Conservation (phyloP, 225 moss, liverwort and hornwort genomes). For the Sphagnum tenellum region DNA sequence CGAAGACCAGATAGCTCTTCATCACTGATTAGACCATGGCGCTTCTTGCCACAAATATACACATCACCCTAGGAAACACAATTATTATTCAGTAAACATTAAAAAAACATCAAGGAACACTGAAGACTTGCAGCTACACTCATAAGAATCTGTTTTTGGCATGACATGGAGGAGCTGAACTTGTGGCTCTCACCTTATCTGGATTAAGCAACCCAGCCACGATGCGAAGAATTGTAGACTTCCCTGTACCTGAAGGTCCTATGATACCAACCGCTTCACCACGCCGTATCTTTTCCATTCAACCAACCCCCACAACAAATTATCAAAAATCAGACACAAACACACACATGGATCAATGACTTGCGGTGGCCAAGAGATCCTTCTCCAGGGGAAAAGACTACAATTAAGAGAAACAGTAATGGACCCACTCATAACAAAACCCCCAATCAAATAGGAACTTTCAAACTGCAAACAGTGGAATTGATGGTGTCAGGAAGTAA, state of each 20-base stretch:
- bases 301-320: background rate
- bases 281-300: slow-evolving; percentile 50
- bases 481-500: too few relatives aligned
- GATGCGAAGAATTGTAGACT: slow-evolving; percentile 85
- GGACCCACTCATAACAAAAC: too few relatives aligned
- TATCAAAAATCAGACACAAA: background rate
- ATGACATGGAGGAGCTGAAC: background rate
- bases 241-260: slow-evolving; percentile 97
- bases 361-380: too few relatives aligned
- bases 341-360: too few relatives aligned
- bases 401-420: too few relatives aligned
- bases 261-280: slow-evolving; percentile 99
- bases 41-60: slow-evolving; percentile 67
- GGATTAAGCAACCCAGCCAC: slow-evolving; percentile 93
- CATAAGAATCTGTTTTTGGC: too few relatives aligned
- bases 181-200: slow-evolving; percentile 49
- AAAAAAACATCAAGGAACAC: too few relatives aligned
- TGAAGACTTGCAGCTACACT: too few relatives aligned
- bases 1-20: slow-evolving; percentile 61
- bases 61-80: slow-evolving; percentile 59
- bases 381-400: too few relatives aligned
- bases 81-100: too few relatives aligned
- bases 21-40: slow-evolving; percentile 85
- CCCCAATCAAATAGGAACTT: too few relatives aligned
- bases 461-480: too few relatives aligned